Percentiles rank a stretch among this genome's conserved stretches.
Conservation (phyloP, 2,329 filamentous ascomycete species). For the Aspergillus phoenicis region DNA sequence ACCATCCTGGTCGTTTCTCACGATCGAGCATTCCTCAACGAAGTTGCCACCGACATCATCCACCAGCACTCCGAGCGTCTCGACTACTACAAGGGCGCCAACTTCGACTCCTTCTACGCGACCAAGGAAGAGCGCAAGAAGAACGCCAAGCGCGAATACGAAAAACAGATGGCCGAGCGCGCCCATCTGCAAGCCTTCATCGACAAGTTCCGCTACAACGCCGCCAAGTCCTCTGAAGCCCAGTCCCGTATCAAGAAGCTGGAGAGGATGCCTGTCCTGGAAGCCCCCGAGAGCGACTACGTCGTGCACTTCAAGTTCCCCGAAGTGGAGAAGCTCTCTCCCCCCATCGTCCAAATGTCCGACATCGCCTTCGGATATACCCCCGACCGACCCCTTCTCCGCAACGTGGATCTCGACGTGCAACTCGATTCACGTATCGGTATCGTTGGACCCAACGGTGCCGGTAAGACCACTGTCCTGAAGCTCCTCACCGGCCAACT, state of each 20-base stretch:
- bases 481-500: conserved; percentile 94
- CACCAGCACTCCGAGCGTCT: conserved; percentile 96
- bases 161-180: conserved; percentile 94
- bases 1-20: conserved; percentile 96
- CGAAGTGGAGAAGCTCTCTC: conserved; percentile 94
- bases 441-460: conserved; percentile 98
- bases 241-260: conserved; percentile 99
- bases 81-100: conserved; percentile 97
- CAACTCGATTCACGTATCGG: conserved; percentile 97
- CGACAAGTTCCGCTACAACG: conserved; percentile 99
- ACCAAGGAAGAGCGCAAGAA: conserved; percentile 97
- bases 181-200: conserved; percentile 97
- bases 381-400: conserved; percentile 75
- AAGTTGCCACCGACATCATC: conserved; percentile 97
- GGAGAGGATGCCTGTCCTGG: conserved; percentile 91
- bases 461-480: conserved; percentile 96
- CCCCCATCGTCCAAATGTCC: conserved; percentile 97
- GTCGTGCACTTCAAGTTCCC: conserved; percentile 96
- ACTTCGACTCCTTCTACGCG: conserved; percentile 76
- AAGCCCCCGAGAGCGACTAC: conserved; percentile 90
- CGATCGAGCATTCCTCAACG: conserved; percentile 98
- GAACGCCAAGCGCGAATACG: conserved; percentile 94
- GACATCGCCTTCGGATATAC: conserved; percentile 88
- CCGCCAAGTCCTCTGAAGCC: conserved; percentile 96
- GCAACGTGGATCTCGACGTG: conserved; percentile 89